Evolutionary conservation across 140 eudicot genomes (phyloP).

Genomic region (Senecio squalidus): DNA sequence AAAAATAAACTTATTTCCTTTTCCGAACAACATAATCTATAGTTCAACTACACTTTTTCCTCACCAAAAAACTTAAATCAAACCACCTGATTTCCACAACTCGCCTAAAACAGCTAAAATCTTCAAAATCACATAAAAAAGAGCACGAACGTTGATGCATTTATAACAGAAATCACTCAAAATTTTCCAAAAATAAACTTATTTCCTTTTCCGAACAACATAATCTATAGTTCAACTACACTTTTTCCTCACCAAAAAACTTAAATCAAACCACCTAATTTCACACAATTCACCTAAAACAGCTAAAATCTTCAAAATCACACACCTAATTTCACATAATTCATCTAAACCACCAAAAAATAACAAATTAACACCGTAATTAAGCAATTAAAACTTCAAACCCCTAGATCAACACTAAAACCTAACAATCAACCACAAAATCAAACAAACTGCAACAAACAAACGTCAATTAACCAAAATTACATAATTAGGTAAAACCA

Average conservation of each 20-base stretch:
- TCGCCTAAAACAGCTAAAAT: no score
- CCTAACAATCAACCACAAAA: background rate
- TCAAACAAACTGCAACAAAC: background rate
- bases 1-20: background rate
- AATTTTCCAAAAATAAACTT: background rate
- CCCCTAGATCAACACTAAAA: background rate
- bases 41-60: background rate
- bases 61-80: no score
- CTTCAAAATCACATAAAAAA: no score
- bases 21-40: background rate
- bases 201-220: background rate
- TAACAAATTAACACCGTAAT: background rate
- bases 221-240: background rate
- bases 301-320: background rate
- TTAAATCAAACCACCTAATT: background rate
- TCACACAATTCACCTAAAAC: background rate
- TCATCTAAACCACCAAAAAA: background rate
- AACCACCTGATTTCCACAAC: no score
- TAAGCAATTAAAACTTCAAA: no score
- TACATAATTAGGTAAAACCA: slow-evolving; percentile 22
- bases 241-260: background rate
- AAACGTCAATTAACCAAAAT: background rate
- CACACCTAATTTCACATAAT: slow-evolving; percentile 7
- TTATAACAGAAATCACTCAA: no score
- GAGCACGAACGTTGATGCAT: no score